A percentile compares a stretch with the other conserved stretches of the same genome.
phyloP scores from a whole-genome alignment of 306 rosid species.

The Cucurbita moschata region DNA sequence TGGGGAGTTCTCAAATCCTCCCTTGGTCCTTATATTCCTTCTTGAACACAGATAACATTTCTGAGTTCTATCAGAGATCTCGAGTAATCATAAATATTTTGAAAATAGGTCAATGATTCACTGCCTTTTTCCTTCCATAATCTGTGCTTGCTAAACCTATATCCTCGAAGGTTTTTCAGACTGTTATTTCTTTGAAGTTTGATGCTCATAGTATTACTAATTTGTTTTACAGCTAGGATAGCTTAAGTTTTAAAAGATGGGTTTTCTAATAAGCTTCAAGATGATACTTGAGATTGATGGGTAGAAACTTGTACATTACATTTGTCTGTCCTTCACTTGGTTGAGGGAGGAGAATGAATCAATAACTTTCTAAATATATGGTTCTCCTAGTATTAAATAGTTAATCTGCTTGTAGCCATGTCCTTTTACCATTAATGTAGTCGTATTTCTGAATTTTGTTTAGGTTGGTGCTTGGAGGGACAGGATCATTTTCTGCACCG shows the following conservation, averaged over 20 bases:
- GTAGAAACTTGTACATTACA: not conserved
- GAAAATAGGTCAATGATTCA: not conserved
- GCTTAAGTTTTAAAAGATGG: not conserved
- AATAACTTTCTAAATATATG: not conserved
- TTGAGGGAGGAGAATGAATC: not conserved
- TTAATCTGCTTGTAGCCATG: slow-evolving; percentile 4
- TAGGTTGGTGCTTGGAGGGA: slow-evolving; percentile 99
- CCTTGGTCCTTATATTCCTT: too few relatives aligned
- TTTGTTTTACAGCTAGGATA: not conserved
- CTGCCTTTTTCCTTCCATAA: not conserved
- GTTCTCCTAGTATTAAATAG: not conserved
- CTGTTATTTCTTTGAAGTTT: not conserved
- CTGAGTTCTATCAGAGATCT: too few relatives aligned
- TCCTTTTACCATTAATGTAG: slow-evolving; percentile 3
- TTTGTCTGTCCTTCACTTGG: not conserved
- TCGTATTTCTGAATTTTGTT: slow-evolving; percentile 13
- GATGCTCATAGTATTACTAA: not conserved
- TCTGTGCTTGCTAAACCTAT: too few relatives aligned
- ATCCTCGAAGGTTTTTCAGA: not conserved
- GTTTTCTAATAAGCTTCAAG: not conserved
- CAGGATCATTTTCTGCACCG: slow-evolving; percentile 78
- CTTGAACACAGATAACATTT: too few relatives aligned
- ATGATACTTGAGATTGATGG: not conserved
- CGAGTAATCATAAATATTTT: not conserved
- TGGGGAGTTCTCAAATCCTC: too few relatives aligned